Conservation (phyloP, 345 rosid genomes). For the Punica granatum region DNA sequence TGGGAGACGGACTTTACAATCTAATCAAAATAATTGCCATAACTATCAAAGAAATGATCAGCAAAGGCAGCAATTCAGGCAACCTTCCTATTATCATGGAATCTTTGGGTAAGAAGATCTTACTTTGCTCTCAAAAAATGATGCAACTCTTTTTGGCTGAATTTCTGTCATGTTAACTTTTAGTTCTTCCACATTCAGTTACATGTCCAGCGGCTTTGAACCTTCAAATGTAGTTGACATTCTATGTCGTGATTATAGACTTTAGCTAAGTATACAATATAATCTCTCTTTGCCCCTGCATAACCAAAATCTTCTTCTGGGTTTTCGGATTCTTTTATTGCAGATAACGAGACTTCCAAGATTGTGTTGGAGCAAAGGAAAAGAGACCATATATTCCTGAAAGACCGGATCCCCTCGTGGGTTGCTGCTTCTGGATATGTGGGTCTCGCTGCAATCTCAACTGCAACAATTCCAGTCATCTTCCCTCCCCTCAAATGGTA, state of each 20-base stretch:
- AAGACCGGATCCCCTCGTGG: constrained; percentile 74
- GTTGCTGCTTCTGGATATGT: constrained; percentile 78
- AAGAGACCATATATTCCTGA: constrained; percentile 61
- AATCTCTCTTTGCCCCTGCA: neutral
- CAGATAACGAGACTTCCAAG: constrained; percentile 48
- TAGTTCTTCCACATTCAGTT: neutral
- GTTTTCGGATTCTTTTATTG: neutral
- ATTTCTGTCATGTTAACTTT: neutral
- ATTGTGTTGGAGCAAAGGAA: constrained; percentile 43
- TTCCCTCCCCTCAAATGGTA: constrained; percentile 90
- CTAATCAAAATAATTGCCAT: constrained; percentile 64
- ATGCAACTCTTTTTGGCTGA: neutral
- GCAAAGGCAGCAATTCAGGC: constrained; percentile 35
- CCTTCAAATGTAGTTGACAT: neutral
- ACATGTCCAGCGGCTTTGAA: neutral
- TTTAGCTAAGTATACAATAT: neutral
- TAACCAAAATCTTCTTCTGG: neutral
- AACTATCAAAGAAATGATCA: constrained; percentile 54
- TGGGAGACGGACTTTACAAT: constrained; percentile 91
- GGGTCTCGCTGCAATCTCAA: constrained; percentile 85
- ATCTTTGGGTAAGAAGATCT: constrained; percentile 39
- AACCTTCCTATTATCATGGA: constrained; percentile 50
- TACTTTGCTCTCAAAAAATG: neutral
- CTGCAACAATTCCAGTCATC: constrained; percentile 56
- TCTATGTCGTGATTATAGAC: neutral